Base-by-base conservation (phyloP, 73 alveolate species). In the Effrenium voratum region DNA sequence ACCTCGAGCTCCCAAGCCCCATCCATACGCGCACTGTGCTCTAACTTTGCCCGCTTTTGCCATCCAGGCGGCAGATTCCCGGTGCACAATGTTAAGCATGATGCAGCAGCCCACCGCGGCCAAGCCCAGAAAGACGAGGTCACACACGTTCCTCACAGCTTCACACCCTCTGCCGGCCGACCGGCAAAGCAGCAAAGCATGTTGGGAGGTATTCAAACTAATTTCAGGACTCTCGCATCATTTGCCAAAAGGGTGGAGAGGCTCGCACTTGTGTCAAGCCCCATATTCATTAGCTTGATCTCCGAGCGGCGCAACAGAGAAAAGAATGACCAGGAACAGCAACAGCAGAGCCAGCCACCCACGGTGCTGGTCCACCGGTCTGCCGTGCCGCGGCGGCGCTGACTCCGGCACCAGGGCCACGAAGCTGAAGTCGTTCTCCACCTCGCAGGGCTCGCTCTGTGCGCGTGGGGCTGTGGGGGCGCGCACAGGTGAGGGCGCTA, bases 261-360 rank as follows among this genome's bases (percentile, higher is more conserved):
- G 19, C 63, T 52, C 19, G 19, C 19, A 12, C 63, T 12, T 52
- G 63, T 19, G 19, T 19, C 26, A 12, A 52, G 8, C 8, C 63
- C 26, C 19, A 52, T 52, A 52, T 19, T 12, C 19, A 8, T 52
- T 19, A 12, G 63, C 19, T 8, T 52, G 63, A 52, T 12, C 8
- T 52, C 68, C 75, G 28, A 87, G 95, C 24, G 52, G n/a, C 95
- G 63, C n/a, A 63, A 87, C 34, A 22, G 95, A 87, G 47, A 70
- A 63, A n/a, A 87, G 84, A 45, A 87, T 87, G 50, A 87, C 95
- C 13, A 52, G 15, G 10, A 49, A 83, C 40, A 87, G 95, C 47
- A 87, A 84, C 26, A 87, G 95, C 68, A 87, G 83, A 3, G 84
- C 95, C 83, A 87, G n/a, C 95, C 95, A 87, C 24, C 95, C 95